Percentiles rank a stretch among this genome's conserved stretches.
Conservation (phyloP, 2,329 filamentous ascomycete genomes). For the Graphilbum sp. region DNA sequence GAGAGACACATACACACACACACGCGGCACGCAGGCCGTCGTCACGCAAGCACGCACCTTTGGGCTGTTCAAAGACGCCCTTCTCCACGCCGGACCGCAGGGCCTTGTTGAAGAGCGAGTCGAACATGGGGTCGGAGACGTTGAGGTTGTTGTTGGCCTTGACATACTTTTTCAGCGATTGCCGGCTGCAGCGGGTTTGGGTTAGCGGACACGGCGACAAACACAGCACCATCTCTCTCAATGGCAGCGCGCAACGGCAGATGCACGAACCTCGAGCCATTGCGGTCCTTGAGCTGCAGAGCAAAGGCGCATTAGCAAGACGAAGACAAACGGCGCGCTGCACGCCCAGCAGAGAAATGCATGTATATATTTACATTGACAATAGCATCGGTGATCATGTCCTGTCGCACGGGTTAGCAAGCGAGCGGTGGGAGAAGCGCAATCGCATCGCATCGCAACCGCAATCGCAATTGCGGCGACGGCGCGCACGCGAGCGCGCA, state of each 20-base stretch:
- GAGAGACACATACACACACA: too few relatives aligned
- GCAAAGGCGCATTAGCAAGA: constrained; percentile 7
- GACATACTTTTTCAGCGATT: constrained; percentile 45
- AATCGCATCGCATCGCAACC: too few relatives aligned
- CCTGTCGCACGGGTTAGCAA: constrained; percentile 20
- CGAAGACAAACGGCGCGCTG: neutral
- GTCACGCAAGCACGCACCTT: too few relatives aligned
- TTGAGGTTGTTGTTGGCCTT: constrained; percentile 35
- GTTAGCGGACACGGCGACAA: too few relatives aligned
- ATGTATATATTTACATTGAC: constrained; percentile 33
- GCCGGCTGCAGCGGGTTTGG: constrained; percentile 26
- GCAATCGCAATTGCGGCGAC: too few relatives aligned
- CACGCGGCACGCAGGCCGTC: too few relatives aligned
- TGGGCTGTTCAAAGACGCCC: constrained; percentile 76
- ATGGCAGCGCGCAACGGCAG: too few relatives aligned
- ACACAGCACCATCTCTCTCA: too few relatives aligned
- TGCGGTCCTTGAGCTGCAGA: constrained; percentile 43
- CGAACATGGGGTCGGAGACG: constrained; percentile 38
- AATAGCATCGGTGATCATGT: constrained; percentile 48
- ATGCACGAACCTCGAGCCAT: constrained; percentile 43
- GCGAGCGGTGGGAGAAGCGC: neutral
- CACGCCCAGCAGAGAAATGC: neutral
- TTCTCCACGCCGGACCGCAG: constrained; percentile 70
- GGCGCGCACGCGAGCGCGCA: too few relatives aligned
- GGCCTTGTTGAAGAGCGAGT: constrained; percentile 71